Percentiles rank a stretch among this genome's conserved stretches.
These are phyloP conservation scores for Trichoderma oligosporum DNA, from an alignment of 2,329 filamentous ascomycete species.

Conservation along the genomic window DNA sequence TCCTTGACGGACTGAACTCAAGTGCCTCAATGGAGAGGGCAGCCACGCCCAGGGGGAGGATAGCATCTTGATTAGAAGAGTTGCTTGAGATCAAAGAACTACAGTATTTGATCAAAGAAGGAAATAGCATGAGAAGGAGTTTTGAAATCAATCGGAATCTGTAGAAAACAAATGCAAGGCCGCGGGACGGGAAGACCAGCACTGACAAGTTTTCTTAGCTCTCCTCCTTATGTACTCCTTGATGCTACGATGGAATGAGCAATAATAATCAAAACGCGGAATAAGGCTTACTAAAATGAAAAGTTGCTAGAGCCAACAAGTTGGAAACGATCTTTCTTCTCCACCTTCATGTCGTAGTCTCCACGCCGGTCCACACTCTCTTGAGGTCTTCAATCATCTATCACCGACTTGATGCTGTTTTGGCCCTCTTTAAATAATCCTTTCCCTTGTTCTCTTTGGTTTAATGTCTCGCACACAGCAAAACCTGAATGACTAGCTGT, in stretches of 20 bases:
- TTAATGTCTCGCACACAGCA: neutral
- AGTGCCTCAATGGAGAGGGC: slow-evolving; percentile 1
- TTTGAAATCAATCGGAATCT: neutral
- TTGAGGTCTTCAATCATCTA: neutral
- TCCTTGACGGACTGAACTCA: neutral
- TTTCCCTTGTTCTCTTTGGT: neutral
- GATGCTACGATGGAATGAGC: neutral
- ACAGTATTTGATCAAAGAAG: too few species aligned
- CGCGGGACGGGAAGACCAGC: neutral
- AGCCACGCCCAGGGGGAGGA: neutral
- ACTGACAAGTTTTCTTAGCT: neutral
- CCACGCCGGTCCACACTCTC: slow-evolving; percentile 7
- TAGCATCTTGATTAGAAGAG: neutral
- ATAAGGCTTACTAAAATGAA: neutral
- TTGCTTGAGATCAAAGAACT: too few species aligned
- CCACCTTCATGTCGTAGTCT: slow-evolving; percentile 1
- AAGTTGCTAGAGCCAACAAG: slow-evolving; percentile 8
- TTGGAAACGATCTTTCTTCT: neutral
- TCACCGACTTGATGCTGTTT: neutral
- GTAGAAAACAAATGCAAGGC: neutral
- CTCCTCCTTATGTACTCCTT: neutral
- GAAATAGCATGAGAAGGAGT: neutral
- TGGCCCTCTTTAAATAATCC: neutral
- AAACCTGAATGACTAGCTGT: neutral
- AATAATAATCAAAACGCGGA: neutral